phyloP scores from a whole-genome alignment of 23 red algal genomes.

The Gracilariopsis chorda region DNA sequence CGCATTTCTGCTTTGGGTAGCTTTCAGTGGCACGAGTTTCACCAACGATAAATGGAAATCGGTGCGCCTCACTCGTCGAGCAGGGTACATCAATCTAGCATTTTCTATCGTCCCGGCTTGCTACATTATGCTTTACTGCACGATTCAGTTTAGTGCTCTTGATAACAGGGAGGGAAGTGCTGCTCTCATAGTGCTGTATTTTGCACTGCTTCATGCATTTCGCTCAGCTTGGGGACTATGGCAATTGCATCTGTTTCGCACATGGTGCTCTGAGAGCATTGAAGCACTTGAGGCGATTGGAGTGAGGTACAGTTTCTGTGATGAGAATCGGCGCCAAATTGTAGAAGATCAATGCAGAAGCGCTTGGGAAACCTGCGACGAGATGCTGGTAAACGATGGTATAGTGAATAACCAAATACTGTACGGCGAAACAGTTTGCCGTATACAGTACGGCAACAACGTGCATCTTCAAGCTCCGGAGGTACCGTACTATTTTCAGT shows the following conservation, averaged over 20 bases:
- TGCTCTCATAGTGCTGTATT: neutral
- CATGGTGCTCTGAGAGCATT: neutral
- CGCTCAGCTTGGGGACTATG: constrained; percentile 13
- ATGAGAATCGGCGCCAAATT: neutral
- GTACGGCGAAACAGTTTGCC: neutral
- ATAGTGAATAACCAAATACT: neutral
- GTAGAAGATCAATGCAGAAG: neutral
- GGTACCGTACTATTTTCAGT: neutral
- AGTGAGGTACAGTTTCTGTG: neutral
- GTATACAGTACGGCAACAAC: neutral
- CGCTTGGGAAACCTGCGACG: neutral
- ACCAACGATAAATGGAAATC: neutral
- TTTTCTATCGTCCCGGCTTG: neutral
- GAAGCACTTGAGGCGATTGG: neutral
- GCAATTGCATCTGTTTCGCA: neutral
- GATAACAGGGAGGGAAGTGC: constrained; percentile 17
- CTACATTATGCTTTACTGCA: neutral
- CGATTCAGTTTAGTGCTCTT: neutral
- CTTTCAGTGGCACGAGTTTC: neutral
- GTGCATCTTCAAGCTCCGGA: neutral
- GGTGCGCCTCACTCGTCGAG: neutral
- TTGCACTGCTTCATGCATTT: neutral
- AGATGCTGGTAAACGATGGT: neutral
- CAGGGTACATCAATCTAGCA: constrained; percentile 14
- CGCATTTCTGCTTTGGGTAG: constrained; percentile 9